Conservation (phyloP, 257 asterid genomes). For the Gentiana macrophylla region DNA sequence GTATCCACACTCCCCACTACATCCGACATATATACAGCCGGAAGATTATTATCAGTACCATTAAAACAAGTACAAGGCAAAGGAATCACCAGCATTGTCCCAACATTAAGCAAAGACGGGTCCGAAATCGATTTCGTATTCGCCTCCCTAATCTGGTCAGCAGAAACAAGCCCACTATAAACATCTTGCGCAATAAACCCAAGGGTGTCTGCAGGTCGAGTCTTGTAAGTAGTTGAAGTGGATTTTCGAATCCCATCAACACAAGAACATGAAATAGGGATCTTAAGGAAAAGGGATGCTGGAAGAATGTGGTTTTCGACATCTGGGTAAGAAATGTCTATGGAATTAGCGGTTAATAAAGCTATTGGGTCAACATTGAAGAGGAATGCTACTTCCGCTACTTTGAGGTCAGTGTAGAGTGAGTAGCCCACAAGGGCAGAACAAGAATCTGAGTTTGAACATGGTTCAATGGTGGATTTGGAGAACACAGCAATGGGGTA, state of each 20-base stretch:
- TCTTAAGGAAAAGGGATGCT: constrained; percentile 51
- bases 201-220: constrained; percentile 82
- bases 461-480: constrained; percentile 91
- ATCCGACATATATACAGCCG: constrained; percentile 78
- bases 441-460: constrained; percentile 72
- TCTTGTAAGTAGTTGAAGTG: constrained; percentile 42
- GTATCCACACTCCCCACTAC: constrained; percentile 65
- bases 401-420: constrained; percentile 91
- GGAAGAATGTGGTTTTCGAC: constrained; percentile 96
- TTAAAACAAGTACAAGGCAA: constrained; percentile 95
- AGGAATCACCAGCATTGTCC: constrained; percentile 54
- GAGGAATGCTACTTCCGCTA: constrained; percentile 83
- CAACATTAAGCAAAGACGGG: constrained; percentile 56
- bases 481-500: constrained; percentile 30
- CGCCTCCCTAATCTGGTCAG: constrained; percentile 75
- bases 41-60: constrained; percentile 67
- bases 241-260: constrained; percentile 85
- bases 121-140: constrained; percentile 56
- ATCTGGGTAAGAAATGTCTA: constrained; percentile 71
- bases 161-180: constrained; percentile 75
- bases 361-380: constrained; percentile 77
- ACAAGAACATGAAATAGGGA: constrained; percentile 75
- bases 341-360: constrained; percentile 63
- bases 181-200: constrained; percentile 43
- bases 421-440: constrained; percentile 76